phyloP scores from a whole-genome alignment of 2,329 filamentous ascomycete species.

The Coniochaeta prunicola region DNA sequence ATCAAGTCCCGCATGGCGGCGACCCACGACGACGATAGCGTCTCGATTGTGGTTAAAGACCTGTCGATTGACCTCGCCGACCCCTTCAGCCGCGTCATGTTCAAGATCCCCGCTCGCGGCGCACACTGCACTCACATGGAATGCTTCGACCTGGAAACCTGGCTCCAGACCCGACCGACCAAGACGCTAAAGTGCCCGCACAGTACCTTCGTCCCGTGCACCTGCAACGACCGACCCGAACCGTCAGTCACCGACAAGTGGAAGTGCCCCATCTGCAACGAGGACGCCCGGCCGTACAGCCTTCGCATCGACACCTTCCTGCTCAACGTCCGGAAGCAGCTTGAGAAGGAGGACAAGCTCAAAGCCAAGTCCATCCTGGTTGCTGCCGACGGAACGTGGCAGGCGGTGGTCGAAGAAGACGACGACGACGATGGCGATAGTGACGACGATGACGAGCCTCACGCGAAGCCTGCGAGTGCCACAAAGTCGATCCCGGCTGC shows the following conservation, averaged over 20 bases:
- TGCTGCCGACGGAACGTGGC: slow-evolving; percentile 59
- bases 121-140: slow-evolving; percentile 67
- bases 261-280: slow-evolving; percentile 78
- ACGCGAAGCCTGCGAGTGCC: not conserved
- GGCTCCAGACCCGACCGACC: slow-evolving; percentile 58
- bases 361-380: slow-evolving; percentile 55
- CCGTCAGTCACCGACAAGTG: slow-evolving; percentile 62
- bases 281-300: slow-evolving; percentile 66
- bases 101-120: slow-evolving; percentile 65
- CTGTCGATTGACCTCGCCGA: slow-evolving; percentile 59
- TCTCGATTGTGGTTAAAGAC: slow-evolving; percentile 46
- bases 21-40: slow-evolving; percentile 50
- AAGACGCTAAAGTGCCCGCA: slow-evolving; percentile 31
- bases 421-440: slow-evolving; percentile 25
- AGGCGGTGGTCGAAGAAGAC: slow-evolving; percentile 26
- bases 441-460: slow-evolving; percentile 7
- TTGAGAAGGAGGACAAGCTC: slow-evolving; percentile 42
- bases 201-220: slow-evolving; percentile 20
- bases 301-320: slow-evolving; percentile 73
- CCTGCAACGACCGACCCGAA: slow-evolving; percentile 29
- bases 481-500: not conserved
- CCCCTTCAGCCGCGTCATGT: slow-evolving; percentile 59
- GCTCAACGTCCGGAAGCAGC: slow-evolving; percentile 46
- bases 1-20: slow-evolving; percentile 45
- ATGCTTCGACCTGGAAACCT: slow-evolving; percentile 84